These are phyloP conservation scores for Emergomyces orientalis DNA, from an alignment of 2,329 filamentous ascomycete species.

Conservation along the genomic window DNA sequence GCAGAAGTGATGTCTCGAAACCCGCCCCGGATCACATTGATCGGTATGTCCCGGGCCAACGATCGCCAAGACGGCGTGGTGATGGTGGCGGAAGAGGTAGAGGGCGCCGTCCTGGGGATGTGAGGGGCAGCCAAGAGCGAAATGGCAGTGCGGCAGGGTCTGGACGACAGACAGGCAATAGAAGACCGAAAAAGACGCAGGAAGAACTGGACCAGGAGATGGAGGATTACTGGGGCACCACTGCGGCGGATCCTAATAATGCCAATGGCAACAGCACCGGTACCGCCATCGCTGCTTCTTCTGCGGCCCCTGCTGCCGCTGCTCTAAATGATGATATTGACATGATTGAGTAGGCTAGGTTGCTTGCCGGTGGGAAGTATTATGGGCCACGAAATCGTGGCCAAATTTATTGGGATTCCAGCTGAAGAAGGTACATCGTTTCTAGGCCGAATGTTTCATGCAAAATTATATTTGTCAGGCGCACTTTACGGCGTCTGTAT, in stretches of 20 bases:
- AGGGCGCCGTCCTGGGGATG: conserved; percentile 39
- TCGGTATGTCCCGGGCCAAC: conserved; percentile 61
- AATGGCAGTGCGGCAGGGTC: conserved; percentile 19
- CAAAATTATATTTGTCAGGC: not conserved
- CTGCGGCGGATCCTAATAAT: conserved; percentile 25
- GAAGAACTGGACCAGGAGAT: conserved; percentile 94
- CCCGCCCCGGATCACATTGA: conserved; percentile 62
- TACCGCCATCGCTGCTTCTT: conserved; percentile 1
- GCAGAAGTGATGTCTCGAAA: conserved; percentile 46
- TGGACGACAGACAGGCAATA: conserved; percentile 40
- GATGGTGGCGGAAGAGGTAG: conserved; percentile 48
- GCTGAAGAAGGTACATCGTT: not conserved
- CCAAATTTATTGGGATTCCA: not conserved
- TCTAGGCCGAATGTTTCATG: not conserved
- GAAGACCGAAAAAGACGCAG: conserved; percentile 69
- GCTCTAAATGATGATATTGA: conserved; percentile 17
- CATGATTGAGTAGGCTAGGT: conserved; percentile 14
- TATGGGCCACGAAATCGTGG: not conserved
- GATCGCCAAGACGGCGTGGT: conserved; percentile 33
- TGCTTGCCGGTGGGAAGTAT: not conserved
- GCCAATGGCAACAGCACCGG: conserved; percentile 7
- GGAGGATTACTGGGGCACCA: conserved; percentile 74
- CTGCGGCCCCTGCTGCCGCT: conserved; percentile 5
- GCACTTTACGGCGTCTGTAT: not conserved
- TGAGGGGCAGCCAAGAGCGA: conserved; percentile 32